Evolutionary conservation across 805 yeast species (phyloP).

Genomic region (Candida maesae): DNA sequence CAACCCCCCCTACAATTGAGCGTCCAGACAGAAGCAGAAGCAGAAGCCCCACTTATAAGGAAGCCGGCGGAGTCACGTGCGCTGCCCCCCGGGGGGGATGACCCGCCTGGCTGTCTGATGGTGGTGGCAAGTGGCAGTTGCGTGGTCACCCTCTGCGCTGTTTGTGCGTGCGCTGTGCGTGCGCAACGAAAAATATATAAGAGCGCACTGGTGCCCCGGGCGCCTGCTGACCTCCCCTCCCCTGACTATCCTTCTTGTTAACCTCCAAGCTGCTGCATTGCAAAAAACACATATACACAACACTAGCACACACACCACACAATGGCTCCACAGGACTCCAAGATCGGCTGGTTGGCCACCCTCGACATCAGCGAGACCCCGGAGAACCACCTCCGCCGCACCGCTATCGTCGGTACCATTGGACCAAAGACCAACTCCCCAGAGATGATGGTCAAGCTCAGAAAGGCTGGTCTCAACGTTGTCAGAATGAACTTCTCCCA

Average conservation of each 20-base stretch:
- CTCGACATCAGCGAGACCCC: constrained; percentile 27
- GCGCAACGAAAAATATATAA: neutral
- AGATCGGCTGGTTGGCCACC: constrained; percentile 28
- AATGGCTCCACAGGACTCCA: constrained; percentile 22
- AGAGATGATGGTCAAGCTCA: constrained; percentile 76
- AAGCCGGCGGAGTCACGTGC: too few relatives aligned
- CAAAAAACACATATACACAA: too few relatives aligned
- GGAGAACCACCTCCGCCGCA: constrained; percentile 53
- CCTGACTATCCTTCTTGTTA: neutral
- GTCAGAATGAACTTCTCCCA: constrained; percentile 99
- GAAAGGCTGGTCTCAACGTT: constrained; percentile 97
- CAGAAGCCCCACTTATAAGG: too few relatives aligned
- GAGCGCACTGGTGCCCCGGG: neutral
- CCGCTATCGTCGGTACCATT: constrained; percentile 97
- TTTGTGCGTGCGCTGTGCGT: too few relatives aligned
- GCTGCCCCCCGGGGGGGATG: too few relatives aligned
- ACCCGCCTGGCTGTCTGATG: neutral
- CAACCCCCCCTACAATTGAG: too few relatives aligned
- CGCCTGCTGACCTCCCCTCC: neutral
- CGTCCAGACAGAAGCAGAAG: too few relatives aligned
- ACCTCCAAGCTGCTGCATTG: too few relatives aligned
- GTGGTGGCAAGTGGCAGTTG: too few relatives aligned
- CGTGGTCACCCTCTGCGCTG: neutral
- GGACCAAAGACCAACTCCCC: constrained; percentile 96
- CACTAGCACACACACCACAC: neutral